phyloP scores from a whole-genome alignment of 768 basidiomycete species.

The Suillus paluster region DNA sequence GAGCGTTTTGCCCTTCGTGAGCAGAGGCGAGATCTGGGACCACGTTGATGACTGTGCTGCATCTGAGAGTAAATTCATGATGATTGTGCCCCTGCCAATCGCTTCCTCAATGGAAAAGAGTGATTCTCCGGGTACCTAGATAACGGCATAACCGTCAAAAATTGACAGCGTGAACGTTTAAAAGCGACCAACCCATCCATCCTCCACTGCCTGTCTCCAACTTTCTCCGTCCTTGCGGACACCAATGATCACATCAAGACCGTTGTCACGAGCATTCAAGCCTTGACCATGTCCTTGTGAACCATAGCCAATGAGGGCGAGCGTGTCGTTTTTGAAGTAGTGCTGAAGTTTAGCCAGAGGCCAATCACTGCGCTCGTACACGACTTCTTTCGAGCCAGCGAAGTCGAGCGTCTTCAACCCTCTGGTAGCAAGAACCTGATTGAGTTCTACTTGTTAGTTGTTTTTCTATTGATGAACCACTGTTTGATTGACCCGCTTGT shows the following conservation, averaged over 20 bases:
- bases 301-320: slow-evolving; percentile 98
- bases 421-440: neutral
- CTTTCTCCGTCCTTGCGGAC: slow-evolving; percentile 96
- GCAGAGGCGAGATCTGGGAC: slow-evolving; percentile 86
- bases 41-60: slow-evolving; percentile 98
- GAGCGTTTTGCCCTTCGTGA: slow-evolving; percentile 99
- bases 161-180: neutral
- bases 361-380: slow-evolving; percentile 98
- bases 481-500: neutral
- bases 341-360: slow-evolving; percentile 96
- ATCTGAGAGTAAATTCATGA: slow-evolving; percentile 99
- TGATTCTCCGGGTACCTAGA: slow-evolving; percentile 87
- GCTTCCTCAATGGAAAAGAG: slow-evolving; percentile 99
- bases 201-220: slow-evolving; percentile 94
- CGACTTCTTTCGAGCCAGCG: slow-evolving; percentile 89
- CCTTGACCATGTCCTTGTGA: slow-evolving; percentile 99
- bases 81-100: slow-evolving; percentile 92
- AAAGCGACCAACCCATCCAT: slow-evolving; percentile 81
- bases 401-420: slow-evolving; percentile 87
- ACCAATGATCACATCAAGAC: slow-evolving; percentile 97
- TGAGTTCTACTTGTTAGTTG: neutral
- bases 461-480: neutral
- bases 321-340: slow-evolving; percentile 99
- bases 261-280: slow-evolving; percentile 98
- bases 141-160: slow-evolving; percentile 26